Percentiles rank a stretch among this genome's conserved stretches.
These are phyloP conservation scores for Monascus purpureus DNA, from an alignment of 495 filamentous ascomycete species.

Conservation along the genomic window DNA sequence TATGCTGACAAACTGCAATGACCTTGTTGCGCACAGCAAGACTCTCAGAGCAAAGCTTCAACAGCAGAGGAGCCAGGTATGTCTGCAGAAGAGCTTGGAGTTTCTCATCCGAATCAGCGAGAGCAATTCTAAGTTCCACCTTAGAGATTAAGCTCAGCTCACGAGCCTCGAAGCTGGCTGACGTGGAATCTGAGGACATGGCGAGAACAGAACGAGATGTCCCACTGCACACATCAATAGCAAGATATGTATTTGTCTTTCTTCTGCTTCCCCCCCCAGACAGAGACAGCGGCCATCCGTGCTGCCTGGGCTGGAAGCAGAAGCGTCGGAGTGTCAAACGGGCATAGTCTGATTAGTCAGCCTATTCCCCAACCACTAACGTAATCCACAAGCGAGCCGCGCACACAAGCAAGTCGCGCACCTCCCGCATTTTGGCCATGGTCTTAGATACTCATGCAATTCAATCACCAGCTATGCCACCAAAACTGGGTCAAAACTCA, in stretches of 20 bases:
- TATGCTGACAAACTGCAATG: slow-evolving; percentile 57
- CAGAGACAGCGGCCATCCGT: no score
- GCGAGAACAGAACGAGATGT: slow-evolving; percentile 2
- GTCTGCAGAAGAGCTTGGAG: slow-evolving; percentile 60
- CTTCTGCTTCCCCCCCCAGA: no score
- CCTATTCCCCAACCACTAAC: no score
- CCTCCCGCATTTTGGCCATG: no score
- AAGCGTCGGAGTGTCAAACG: no score
- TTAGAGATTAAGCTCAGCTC: slow-evolving; percentile 82
- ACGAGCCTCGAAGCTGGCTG: slow-evolving; percentile 44
- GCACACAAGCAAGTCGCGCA: no score
- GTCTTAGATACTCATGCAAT: no score
- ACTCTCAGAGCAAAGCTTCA: slow-evolving; percentile 74
- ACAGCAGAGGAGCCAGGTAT: slow-evolving; percentile 67
- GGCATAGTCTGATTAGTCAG: neutral
- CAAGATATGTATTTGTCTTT: no score
- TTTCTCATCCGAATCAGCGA: slow-evolving; percentile 68
- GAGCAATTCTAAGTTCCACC: slow-evolving; percentile 80
- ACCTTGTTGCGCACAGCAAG: slow-evolving; percentile 75
- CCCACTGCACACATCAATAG: neutral
- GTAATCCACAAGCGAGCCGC: no score
- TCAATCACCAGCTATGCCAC: neutral
- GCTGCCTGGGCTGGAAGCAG: no score
- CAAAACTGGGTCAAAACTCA: slow-evolving; percentile 1
- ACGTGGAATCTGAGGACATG: slow-evolving; percentile 24